Evolutionary conservation across 139 green algal species (phyloP), one percentile per base, ranked within the genome.

Genomic region (Auxenochlorella pyrenoidosa): DNA sequence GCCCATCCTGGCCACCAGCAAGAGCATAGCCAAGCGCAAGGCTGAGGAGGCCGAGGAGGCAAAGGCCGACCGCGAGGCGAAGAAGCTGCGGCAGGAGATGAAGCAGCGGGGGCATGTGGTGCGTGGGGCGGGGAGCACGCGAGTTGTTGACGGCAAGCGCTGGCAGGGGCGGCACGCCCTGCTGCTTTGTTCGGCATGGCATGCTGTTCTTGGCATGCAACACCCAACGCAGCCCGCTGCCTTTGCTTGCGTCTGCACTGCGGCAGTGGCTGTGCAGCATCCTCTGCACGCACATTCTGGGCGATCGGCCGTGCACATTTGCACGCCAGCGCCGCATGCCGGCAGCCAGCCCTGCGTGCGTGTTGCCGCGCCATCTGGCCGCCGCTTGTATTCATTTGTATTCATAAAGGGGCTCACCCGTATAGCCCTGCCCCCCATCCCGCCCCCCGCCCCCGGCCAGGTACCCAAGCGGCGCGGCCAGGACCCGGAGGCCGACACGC

Each of bases 401-500:
- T n/a, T n/a, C n/a, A n/a, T n/a, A n/a, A n/a, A n/a, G n/a, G n/a
- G n/a, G n/a, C n/a, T n/a, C n/a, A n/a, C n/a, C 5, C 24, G 28
- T 24, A 36, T 24, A n/a, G 2, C 63, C 63, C 24, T 36, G 6
- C 63, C 30, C 2, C 1, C 28, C 63, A 15, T 10, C 34, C 51
- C 73, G 30, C 44, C 47, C 12, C 30, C 12, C 32, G 3, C 66
- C 30, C 34, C 38, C 19, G 1, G 24, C 15, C 75, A 75, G 66
- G 60, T 92, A 43, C 89, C 86, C 38, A 68, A 28, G 40, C 89
- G 90, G 43, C 90, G 88, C 58, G 95, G 95, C 10, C 87, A 94
- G 66, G 94, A 98, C 88, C 94, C 95, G 3, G 88, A 58, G 21
- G 71, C 88, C 18, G 96, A 98, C 89, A 47, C 60, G 18, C 77